These are phyloP conservation scores for Hyparrhenia diplandra DNA, from an alignment of 176 grass and related monocot genomes.

Conservation along the genomic window DNA sequence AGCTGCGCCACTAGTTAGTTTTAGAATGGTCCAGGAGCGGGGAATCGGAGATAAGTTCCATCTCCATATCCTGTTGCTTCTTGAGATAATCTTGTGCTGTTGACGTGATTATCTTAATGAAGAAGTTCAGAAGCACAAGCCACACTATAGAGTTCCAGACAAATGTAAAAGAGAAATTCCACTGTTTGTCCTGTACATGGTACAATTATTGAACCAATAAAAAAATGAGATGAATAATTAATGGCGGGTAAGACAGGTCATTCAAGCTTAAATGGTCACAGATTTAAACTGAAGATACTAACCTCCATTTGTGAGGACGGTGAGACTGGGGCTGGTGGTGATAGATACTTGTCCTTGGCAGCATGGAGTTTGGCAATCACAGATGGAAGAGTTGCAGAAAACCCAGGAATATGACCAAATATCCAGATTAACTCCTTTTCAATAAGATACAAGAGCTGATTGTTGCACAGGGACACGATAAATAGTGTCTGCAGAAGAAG, in stretches of 20 bases:
- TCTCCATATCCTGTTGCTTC: slow-evolving; percentile 79
- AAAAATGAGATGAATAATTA: not conserved
- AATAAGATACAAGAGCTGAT: slow-evolving; percentile 86
- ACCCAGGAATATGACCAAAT: slow-evolving; percentile 67
- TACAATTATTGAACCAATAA: slow-evolving; percentile 15
- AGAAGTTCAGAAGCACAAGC: slow-evolving; percentile 85
- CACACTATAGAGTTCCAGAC: slow-evolving; percentile 85
- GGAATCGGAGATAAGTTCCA: slow-evolving; percentile 39
- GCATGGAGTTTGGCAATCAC: slow-evolving; percentile 72
- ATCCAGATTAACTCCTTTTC: slow-evolving; percentile 84
- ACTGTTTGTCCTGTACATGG: slow-evolving; percentile 50
- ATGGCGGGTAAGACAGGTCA: not conserved
- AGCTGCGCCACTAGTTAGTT: slow-evolving; percentile 22
- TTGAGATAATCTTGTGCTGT: slow-evolving; percentile 76
- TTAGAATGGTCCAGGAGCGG: not conserved
- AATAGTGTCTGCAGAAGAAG: slow-evolving; percentile 53
- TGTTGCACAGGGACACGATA: slow-evolving; percentile 92
- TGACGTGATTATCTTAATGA: slow-evolving; percentile 74
- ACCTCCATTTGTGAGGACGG: slow-evolving; percentile 53
- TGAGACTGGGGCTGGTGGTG: slow-evolving; percentile 37
- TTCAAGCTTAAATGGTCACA: not conserved
- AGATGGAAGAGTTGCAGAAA: slow-evolving; percentile 65
- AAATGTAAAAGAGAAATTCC: slow-evolving; percentile 86
- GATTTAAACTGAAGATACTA: slow-evolving; percentile 23
- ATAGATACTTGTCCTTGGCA: slow-evolving; percentile 81